Evolutionary conservation across 176 grass and related monocot genomes (phyloP), one percentile per base, ranked within the genome.

Genomic region (Carex littledalei): DNA sequence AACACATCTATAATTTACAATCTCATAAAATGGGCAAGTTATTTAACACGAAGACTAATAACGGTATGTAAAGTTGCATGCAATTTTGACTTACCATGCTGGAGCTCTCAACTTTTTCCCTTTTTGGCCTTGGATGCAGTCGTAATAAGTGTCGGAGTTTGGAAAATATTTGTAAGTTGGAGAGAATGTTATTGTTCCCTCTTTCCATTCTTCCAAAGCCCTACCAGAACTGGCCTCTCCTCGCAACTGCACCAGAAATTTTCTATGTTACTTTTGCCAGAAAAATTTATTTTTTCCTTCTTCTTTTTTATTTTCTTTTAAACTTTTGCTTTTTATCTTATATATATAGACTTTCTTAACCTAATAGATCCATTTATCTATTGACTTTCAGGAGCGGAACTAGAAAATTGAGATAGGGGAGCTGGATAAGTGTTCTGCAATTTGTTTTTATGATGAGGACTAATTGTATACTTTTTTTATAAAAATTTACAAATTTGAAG

Each of bases 81-180:
- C 21, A 75, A 15, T 52, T 75, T 29, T 71, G 21, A 55, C 84
- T 66, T 5, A 97, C 96, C 96, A 98, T 84, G 93, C 96, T 2
- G 96, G 96, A 20, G 91, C 84, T 20, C 96, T 86, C 67, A 88
- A 87, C 86, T 91, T 98, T 35, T 88, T 69, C 0, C 85, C 80
- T 7, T 15, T 85, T 15, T 31, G 77, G 1, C 78, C 82, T 3
- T 84, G 87, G 4, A 87, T 84, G 43, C 84, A 81, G 59, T 85
- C 86, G 74, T 93, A 89, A 79, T 95, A 98, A 45, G 88, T 87
- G 45, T 98, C 89, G 0, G 95, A 93, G 70, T 94, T 92, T 13
- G 86, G 91, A 9, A 83, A 89, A 66, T 95, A 98, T 80, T 98
- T 98, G 81, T 98, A 95, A 45, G 95, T 98, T 21, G 95, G 95